Conservation (phyloP, 371 early-diverging fungal species). For the Mucor circinelloides region DNA sequence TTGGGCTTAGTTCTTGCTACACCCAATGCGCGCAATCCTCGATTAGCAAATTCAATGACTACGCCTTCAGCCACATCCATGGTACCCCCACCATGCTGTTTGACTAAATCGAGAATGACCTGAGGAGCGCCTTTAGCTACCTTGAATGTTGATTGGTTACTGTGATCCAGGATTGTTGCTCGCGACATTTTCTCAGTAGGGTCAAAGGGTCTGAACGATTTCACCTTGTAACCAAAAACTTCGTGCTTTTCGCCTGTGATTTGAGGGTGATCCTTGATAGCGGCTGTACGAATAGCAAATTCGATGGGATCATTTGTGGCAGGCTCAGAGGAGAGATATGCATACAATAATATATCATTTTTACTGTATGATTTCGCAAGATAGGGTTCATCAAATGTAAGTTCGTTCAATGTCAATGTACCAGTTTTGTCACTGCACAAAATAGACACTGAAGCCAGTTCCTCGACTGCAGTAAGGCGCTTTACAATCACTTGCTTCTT, state of each 20-base stretch:
- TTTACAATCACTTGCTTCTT: slow-evolving; percentile 94
- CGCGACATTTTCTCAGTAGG: slow-evolving; percentile 90
- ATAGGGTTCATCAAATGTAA: slow-evolving; percentile 90
- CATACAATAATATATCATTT: slow-evolving; percentile 82
- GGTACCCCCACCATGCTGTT: not conserved
- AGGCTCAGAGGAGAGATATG: slow-evolving; percentile 88
- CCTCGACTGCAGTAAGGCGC: slow-evolving; percentile 93
- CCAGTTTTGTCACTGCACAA: slow-evolving; percentile 98
- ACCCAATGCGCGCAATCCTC: slow-evolving; percentile 83
- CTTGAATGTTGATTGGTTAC: slow-evolving; percentile 70
- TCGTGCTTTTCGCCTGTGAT: slow-evolving; percentile 59
- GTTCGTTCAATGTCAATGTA: slow-evolving; percentile 91
- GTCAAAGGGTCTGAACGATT: slow-evolving; percentile 90
- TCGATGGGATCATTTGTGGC: slow-evolving; percentile 94
- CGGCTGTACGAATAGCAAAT: slow-evolving; percentile 83
- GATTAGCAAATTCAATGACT: slow-evolving; percentile 79
- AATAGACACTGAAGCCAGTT: slow-evolving; percentile 91
- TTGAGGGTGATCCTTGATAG: slow-evolving; percentile 72
- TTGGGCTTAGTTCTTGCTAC: slow-evolving; percentile 79
- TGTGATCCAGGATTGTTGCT: slow-evolving; percentile 76
- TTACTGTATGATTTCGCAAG: slow-evolving; percentile 71
- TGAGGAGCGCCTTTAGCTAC: slow-evolving; percentile 96
- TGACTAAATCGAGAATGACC: slow-evolving; percentile 79
- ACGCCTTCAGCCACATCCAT: slow-evolving; percentile 76
- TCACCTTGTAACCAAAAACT: slow-evolving; percentile 86